Conservation (phyloP, 805 yeast genomes). For the Cyberlindnera americana region DNA sequence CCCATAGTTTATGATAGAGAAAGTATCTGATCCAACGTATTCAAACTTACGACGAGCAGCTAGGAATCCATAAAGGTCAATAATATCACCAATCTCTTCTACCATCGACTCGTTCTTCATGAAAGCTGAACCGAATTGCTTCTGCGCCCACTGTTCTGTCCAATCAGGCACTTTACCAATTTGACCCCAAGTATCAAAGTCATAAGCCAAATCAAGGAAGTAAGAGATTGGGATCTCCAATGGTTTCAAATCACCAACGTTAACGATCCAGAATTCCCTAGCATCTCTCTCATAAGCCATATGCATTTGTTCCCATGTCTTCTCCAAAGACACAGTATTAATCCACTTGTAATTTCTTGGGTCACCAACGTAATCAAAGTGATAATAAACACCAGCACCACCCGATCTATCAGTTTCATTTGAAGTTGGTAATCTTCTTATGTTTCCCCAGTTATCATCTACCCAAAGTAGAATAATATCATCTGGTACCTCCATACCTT, state of each 20-base stretch:
- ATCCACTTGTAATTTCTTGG: slow-evolving; percentile 16
- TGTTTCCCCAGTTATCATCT: slow-evolving; percentile 17
- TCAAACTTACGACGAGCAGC: slow-evolving; percentile 15
- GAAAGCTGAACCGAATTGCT: slow-evolving; percentile 6
- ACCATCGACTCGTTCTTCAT: background rate
- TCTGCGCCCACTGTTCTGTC: slow-evolving; percentile 8
- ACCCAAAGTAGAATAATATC: slow-evolving; percentile 14
- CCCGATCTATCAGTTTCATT: slow-evolving; percentile 12
- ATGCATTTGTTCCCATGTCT: slow-evolving; percentile 17
- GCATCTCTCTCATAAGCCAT: slow-evolving; percentile 14
- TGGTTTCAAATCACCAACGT: slow-evolving; percentile 15
- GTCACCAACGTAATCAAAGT: slow-evolving; percentile 17
- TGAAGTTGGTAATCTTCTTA: slow-evolving; percentile 12
- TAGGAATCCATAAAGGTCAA: slow-evolving; percentile 12
- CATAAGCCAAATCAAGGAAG: slow-evolving; percentile 14
- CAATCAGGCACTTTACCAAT: slow-evolving; percentile 4
- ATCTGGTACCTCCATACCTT: slow-evolving; percentile 13
- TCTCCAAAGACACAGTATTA: slow-evolving; percentile 13
- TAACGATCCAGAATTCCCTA: slow-evolving; percentile 13
- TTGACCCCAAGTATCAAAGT: slow-evolving; percentile 13
- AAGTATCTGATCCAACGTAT: slow-evolving; percentile 7
- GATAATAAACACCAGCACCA: slow-evolving; percentile 17
- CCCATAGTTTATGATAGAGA: slow-evolving; percentile 8
- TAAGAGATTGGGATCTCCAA: slow-evolving; percentile 14
- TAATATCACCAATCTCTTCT: slow-evolving; percentile 10